Evolutionary conservation across 805 yeast species (phyloP).

Genomic region (Candida khao-thaluensis): DNA sequence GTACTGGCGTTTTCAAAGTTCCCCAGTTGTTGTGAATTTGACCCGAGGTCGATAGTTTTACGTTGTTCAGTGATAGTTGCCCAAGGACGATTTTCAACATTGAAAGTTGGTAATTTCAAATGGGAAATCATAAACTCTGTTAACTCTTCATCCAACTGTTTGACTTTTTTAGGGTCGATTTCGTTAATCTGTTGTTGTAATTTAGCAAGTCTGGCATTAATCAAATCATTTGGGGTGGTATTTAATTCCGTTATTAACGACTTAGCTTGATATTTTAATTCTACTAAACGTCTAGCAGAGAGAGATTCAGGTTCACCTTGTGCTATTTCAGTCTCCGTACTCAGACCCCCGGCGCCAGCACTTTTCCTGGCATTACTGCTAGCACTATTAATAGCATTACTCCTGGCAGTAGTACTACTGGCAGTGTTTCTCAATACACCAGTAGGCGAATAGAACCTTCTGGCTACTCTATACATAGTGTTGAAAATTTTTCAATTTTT

Average conservation of each 20-base stretch:
- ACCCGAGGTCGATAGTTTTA: slow-evolving; percentile 3
- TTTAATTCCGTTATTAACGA: slow-evolving; percentile 32
- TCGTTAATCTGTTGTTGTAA: slow-evolving; percentile 30
- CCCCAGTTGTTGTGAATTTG: slow-evolving; percentile 6
- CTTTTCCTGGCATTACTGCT: no score
- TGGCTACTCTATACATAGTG: slow-evolving; percentile 5
- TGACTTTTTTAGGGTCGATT: slow-evolving; percentile 32
- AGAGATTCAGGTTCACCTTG: slow-evolving; percentile 4
- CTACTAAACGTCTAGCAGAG: slow-evolving; percentile 30
- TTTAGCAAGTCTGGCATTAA: slow-evolving; percentile 27
- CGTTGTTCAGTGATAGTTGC: slow-evolving; percentile 12
- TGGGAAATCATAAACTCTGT: slow-evolving; percentile 36
- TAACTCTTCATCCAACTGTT: slow-evolving; percentile 40
- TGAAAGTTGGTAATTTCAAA: slow-evolving; percentile 32
- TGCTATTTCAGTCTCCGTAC: no score
- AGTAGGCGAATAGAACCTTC: slow-evolving; percentile 5
- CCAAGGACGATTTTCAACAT: slow-evolving; percentile 37
- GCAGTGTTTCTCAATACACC: neutral
- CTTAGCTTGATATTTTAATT: slow-evolving; percentile 27
- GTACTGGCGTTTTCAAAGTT: slow-evolving; percentile 22
- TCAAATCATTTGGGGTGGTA: slow-evolving; percentile 30
- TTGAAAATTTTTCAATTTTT: slow-evolving; percentile 5
- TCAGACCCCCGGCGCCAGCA: no score
- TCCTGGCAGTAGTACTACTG: neutral
- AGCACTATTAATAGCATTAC: no score